Base-by-base conservation (phyloP, 2,329 filamentous ascomycete genomes). In the Sporothrix schenckii region DNA sequence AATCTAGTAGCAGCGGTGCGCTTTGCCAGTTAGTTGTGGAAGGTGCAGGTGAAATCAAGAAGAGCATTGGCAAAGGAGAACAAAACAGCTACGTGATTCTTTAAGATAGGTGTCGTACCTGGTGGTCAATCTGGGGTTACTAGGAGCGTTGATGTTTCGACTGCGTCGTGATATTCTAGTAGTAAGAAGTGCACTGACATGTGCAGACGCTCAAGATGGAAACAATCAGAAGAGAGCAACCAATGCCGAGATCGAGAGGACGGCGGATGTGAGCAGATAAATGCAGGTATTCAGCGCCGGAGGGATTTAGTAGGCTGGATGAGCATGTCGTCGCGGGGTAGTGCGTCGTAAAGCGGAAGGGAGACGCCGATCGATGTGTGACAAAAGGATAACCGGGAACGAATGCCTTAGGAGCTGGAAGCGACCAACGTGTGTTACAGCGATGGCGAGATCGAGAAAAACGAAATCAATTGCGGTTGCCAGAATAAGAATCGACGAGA, bases 211-310 rank as follows among this genome's bases (percentile, higher is more conserved):
- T 24, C 34, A 1, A 13, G 21, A 21, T 41, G 16, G 14, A 13
- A n/a, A 13, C 63, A 39, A 34, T 41, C 52, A 50, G 24, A 44
- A 27, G n/a, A 54, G 63, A 30, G 49, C n/a, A 41, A 24, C 65
- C 49, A n/a, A 54, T 30, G 50, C 65, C 27, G n/a, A 53, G n/a
- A 41, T 44, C 19, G 65, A 54, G 49, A 21, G 10, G 65, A 24
- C 13, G 24, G 49, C 30, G 65, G 50, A 14, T 9, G 27, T 21
- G 54, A 24, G 65, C 52, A 21, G 47, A 53, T 27, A 53, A 66
- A 39, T 4, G 63, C 47, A 52, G 47, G 53, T 4, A 21, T 13
- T 49, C 27, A n/a, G 27, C 14, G 19, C 7, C 16, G 30, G 63
- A 66, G 49, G 27, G 14, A 24, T 13, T 19, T 49, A n/a, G n/a